Conservation (phyloP, 768 basidiomycete species). For the Phylloporus sp. region DNA sequence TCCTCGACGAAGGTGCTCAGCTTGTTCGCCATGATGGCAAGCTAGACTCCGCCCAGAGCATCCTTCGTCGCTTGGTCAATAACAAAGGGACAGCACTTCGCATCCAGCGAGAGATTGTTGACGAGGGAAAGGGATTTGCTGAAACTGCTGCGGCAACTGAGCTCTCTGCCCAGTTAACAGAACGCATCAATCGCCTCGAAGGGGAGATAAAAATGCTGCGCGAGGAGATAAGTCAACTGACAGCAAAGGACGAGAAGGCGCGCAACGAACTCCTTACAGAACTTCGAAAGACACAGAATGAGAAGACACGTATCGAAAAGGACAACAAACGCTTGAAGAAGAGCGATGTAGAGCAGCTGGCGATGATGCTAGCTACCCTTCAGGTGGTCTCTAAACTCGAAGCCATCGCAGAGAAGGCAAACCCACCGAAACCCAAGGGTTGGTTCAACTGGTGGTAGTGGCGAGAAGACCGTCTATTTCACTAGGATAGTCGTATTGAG, state of each 20-base stretch:
- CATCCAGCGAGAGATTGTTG: not conserved
- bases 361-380: not conserved
- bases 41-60: not conserved
- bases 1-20: not conserved
- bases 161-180: not conserved
- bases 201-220: not conserved
- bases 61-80: not conserved
- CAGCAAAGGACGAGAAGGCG: not conserved
- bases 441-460: constrained; percentile 1
- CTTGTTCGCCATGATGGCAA: not conserved
- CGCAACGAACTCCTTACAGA: not conserved
- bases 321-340: not conserved
- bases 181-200: not conserved
- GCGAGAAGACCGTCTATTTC: too few species aligned
- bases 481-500: too few species aligned
- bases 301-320: not conserved
- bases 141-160: not conserved
- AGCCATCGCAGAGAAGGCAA: not conserved
- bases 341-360: not conserved
- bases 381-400: not conserved
- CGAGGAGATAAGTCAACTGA: not conserved
- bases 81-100: not conserved
- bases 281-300: not conserved
- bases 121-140: not conserved
- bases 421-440: not conserved